Percentiles rank a stretch among this genome's conserved stretches.
These are phyloP conservation scores for Paramecium sonneborni DNA, from an alignment of 73 alveolate species.

Conservation along the genomic window DNA sequence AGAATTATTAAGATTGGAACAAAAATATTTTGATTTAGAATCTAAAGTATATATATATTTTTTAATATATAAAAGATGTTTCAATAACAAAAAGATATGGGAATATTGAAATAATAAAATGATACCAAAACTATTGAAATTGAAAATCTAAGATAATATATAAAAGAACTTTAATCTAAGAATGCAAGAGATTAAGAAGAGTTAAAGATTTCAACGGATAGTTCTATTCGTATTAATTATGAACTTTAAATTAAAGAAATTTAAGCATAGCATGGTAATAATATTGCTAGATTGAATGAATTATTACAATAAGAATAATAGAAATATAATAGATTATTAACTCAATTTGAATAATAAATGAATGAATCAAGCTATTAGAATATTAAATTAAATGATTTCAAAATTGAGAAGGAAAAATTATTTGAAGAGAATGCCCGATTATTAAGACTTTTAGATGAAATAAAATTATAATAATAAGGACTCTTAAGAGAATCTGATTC, in stretches of 20 bases:
- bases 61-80: not conserved
- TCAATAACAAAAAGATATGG: not conserved
- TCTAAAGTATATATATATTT: not conserved
- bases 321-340: not conserved
- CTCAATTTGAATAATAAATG: not conserved
- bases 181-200: conserved; percentile 29
- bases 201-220: not conserved
- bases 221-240: not conserved
- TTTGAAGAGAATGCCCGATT: not conserved
- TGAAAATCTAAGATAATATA: not conserved
- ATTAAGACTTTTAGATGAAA: not conserved
- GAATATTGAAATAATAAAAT: not conserved
- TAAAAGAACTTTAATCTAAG: not conserved
- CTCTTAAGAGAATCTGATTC: not conserved
- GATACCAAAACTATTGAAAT: conserved; percentile 5
- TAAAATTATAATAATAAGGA: not conserved
- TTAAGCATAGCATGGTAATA: not conserved
- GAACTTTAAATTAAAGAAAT: not conserved
- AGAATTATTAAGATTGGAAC: not conserved
- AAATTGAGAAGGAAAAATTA: not conserved
- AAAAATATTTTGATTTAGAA: not conserved
- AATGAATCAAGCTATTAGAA: not conserved
- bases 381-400: not conserved
- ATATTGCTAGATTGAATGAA: not conserved
- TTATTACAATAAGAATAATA: not conserved